Evolutionary conservation across 2,329 filamentous ascomycete genomes (phyloP).

Genomic region (Furcasterigmium sp.): DNA sequence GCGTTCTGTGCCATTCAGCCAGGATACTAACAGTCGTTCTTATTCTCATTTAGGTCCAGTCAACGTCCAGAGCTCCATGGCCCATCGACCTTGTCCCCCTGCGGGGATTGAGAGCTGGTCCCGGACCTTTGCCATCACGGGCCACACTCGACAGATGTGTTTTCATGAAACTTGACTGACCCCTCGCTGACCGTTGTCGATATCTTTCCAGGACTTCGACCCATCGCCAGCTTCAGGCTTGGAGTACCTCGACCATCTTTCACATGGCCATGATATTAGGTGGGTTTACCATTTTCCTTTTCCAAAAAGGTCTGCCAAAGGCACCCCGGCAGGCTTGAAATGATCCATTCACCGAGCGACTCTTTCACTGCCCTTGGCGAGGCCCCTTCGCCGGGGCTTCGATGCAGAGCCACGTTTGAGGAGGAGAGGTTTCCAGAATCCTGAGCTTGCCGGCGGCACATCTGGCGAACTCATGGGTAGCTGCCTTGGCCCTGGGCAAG

Average conservation of each 20-base stretch:
- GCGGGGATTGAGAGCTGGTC: no score
- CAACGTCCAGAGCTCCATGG: neutral
- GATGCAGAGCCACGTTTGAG: no score
- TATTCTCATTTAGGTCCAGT: neutral
- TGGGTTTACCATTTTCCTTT: no score
- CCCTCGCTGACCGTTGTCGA: constrained; percentile 19
- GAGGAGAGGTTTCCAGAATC: no score
- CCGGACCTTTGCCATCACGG: no score
- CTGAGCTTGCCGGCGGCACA: neutral
- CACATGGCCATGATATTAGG: constrained; percentile 48
- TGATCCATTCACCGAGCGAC: no score
- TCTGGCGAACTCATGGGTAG: constrained; percentile 25
- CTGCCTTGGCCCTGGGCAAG: constrained; percentile 26
- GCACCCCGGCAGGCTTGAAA: neutral
- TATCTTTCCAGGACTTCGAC: constrained; percentile 47
- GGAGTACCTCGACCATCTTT: constrained; percentile 48
- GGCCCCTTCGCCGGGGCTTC: no score
- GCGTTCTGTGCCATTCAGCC: neutral
- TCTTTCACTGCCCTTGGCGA: no score
- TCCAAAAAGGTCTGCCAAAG: neutral
- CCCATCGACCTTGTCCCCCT: no score
- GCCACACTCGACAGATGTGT: neutral
- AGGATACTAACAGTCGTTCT: neutral
- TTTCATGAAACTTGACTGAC: neutral
- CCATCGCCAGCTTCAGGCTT: constrained; percentile 46